Conservation (phyloP, 2,329 filamentous ascomycete species). For the Penicillium sumatraense region DNA sequence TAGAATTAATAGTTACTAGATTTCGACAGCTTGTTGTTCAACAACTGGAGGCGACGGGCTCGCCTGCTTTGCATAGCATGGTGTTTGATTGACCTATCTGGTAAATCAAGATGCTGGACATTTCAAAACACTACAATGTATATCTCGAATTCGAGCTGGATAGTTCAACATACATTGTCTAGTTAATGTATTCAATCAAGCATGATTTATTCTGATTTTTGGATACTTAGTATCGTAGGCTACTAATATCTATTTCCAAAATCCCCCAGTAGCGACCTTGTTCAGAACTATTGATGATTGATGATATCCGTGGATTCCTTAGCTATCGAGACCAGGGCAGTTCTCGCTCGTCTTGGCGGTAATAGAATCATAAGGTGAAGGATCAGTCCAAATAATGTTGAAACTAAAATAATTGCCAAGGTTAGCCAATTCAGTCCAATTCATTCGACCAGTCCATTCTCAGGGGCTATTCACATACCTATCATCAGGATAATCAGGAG, state of each 20-base stretch:
- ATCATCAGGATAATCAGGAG: constrained; percentile 56
- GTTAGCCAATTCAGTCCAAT: background rate
- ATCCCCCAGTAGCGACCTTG: too few species aligned
- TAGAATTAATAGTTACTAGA: background rate
- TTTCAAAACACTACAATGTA: background rate
- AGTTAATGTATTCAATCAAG: background rate
- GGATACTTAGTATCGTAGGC: too few species aligned
- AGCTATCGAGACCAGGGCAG: constrained; percentile 58
- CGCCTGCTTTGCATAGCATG: background rate
- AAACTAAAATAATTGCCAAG: constrained; percentile 35
- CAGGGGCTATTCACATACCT: constrained; percentile 38
- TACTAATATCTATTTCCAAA: too few species aligned
- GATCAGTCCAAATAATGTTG: constrained; percentile 63
- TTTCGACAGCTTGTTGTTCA: background rate
- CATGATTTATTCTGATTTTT: too few species aligned
- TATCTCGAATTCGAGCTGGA: background rate
- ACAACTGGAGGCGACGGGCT: background rate
- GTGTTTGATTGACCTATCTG: background rate
- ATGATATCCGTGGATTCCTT: too few species aligned
- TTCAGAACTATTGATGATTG: too few species aligned
- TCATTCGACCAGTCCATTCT: too few species aligned
- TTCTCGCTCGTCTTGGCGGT: constrained; percentile 54
- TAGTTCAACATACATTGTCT: too few species aligned
- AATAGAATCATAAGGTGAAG: constrained; percentile 55
- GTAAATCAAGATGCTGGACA: constrained; percentile 3